These are phyloP conservation scores for Mrakia hoshinonis DNA, from an alignment of 768 basidiomycete genomes.

Conservation along the genomic window DNA sequence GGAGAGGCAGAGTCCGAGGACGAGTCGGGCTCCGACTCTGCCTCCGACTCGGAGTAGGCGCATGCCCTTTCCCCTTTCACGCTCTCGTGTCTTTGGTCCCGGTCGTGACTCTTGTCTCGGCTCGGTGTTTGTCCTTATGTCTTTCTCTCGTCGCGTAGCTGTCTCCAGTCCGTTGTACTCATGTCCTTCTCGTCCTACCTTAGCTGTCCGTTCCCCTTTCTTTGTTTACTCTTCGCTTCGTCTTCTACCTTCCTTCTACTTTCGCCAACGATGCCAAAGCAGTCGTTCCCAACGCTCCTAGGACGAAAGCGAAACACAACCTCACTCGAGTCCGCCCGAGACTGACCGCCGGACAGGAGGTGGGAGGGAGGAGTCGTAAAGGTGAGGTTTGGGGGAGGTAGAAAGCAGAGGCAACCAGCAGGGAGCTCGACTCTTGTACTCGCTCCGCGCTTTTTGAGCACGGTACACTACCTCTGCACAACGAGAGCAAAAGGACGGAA, in stretches of 20 bases:
- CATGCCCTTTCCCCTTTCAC: neutral
- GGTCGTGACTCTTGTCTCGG: neutral
- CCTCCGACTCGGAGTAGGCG: slow-evolving; percentile 9
- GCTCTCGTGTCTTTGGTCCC: neutral
- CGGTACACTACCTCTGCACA: too few species aligned
- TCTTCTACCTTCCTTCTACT: neutral
- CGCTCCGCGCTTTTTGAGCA: too few species aligned
- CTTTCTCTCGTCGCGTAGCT: neutral
- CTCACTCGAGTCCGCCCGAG: too few species aligned
- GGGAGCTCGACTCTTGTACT: too few species aligned
- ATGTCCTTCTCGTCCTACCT: neutral
- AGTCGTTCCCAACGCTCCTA: neutral
- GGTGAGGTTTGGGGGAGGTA: too few species aligned
- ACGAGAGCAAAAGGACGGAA: too few species aligned
- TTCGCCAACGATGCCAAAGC: neutral
- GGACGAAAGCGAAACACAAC: too few species aligned
- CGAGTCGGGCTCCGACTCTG: slow-evolving; percentile 15
- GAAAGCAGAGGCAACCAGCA: too few species aligned
- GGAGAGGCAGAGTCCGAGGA: neutral
- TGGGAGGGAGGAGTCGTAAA: too few species aligned
- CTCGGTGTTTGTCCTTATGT: neutral
- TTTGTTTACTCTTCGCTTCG: neutral
- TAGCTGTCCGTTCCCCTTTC: neutral
- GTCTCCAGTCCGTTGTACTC: neutral
- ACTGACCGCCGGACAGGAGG: too few species aligned